Percentiles rank a stretch among this genome's conserved stretches.
phyloP scores from a whole-genome alignment of 257 asterid species.

The Verbena officinalis region DNA sequence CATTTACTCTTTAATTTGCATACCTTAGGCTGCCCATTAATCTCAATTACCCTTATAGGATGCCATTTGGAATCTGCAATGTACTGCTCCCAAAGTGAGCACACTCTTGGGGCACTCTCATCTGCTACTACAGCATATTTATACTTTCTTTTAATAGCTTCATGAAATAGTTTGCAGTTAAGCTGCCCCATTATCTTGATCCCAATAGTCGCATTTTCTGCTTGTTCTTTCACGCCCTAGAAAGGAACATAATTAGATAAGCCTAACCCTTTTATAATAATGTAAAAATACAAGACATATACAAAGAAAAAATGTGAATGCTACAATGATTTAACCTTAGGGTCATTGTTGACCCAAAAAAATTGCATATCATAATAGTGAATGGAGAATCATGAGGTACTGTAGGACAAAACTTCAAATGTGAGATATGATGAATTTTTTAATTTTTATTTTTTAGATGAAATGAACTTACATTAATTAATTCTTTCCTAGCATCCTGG shows the following conservation, averaged over 20 bases:
- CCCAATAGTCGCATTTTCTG: constrained; percentile 45
- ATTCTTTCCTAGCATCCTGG: constrained; percentile 80
- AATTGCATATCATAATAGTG: no score
- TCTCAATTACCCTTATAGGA: constrained; percentile 56
- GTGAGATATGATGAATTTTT: no score
- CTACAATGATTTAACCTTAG: no score
- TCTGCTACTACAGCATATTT: constrained; percentile 49
- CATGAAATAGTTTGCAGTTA: constrained; percentile 63
- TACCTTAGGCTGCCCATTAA: constrained; percentile 64
- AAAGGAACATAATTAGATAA: not conserved
- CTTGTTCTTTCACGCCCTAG: constrained; percentile 56
- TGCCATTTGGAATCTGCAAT: constrained; percentile 81
- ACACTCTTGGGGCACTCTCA: constrained; percentile 61
- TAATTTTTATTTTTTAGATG: not conserved
- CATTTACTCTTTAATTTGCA: not conserved
- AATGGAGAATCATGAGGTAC: no score
- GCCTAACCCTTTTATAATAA: no score
- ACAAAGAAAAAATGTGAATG: no score
- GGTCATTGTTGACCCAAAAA: no score
- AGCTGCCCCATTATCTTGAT: constrained; percentile 82
- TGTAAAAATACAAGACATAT: no score
- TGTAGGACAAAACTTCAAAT: no score
- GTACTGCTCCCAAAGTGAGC: constrained; percentile 75
- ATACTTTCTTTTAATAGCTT: constrained; percentile 60
- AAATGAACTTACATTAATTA: constrained; percentile 58